A percentile compares a stretch with the other conserved stretches of the same genome.
These are phyloP conservation scores for Trichoderma atrobrunneum DNA, from an alignment of 2,329 filamentous ascomycete genomes.

Conservation along the genomic window DNA sequence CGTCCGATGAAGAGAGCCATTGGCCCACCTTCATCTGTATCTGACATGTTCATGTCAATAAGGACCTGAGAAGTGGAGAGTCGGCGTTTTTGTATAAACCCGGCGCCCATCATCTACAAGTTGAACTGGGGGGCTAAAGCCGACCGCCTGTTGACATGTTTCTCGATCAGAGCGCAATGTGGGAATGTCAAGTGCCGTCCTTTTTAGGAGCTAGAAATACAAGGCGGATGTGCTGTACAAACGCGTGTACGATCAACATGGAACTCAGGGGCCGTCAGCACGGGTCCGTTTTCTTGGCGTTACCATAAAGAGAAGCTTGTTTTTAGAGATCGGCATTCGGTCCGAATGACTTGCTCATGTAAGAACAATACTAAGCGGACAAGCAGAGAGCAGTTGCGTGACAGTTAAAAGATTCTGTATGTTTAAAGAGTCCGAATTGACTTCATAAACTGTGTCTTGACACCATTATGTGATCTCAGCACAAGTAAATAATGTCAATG, in stretches of 20 bases:
- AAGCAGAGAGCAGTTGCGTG: not conserved
- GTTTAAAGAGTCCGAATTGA: not conserved
- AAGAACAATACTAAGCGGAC: not conserved
- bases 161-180: not conserved
- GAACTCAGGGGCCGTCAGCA: slow-evolving; percentile 3
- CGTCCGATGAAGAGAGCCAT: not conserved
- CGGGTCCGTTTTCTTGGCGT: not conserved
- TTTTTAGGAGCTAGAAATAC: not conserved
- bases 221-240: not conserved
- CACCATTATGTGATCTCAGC: not conserved
- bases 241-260: not conserved
- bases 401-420: not conserved
- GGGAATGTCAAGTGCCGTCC: not conserved
- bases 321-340: slow-evolving; percentile 6
- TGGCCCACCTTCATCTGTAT: not conserved
- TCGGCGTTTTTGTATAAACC: not conserved
- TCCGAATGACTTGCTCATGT: slow-evolving; percentile 2
- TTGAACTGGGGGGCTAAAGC: not conserved
- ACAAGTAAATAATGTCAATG: not conserved
- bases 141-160: not conserved
- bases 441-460: not conserved
- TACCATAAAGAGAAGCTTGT: slow-evolving; percentile 13
- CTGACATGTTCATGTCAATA: not conserved
- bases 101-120: not conserved
- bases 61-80: not conserved